Evolutionary conservation across 495 filamentous ascomycete species (phyloP), one percentile per base, ranked within the genome.

Genomic region (Aspergillus homomorphus): DNA sequence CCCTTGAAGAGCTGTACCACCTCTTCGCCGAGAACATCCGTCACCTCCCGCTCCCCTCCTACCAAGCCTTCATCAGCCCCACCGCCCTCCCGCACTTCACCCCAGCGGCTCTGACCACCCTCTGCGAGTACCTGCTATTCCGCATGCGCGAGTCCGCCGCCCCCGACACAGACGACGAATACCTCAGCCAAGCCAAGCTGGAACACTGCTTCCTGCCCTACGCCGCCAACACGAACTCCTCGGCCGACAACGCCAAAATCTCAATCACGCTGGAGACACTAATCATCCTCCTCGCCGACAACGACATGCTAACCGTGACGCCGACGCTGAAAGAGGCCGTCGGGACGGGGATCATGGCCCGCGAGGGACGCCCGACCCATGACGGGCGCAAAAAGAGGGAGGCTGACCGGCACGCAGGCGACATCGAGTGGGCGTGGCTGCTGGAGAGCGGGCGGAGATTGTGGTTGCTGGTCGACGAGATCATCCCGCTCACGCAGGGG

Each of bases 201-300:
- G 81, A 89, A 58, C 57, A 76, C 45, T 85, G 83, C 65, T 95
- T 85, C 65, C 76, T 96, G 1, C 91, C 90, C 0, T 90, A 79
- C 53, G 72, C 86, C 1, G 90, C 92, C 0, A 85, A 82, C 48
- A 84, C 79, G 0, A 70, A 80, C 5, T 82, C 77, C 7, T 70
- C 80, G 0, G 79, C 79, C 5, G 90, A 95, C 50, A 96, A 97
- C 65, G 86, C 88, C 3, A 92, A 91, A 70, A 77, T 96, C 30
- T 87, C 87, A 4, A 71, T 96, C 3, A 66, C 90, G 51, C 68
- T 96, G 0, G 93, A 98, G 70, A 78, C 78, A 0, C 68, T 95
- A 54, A 60, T 93, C 52, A 79, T 86, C 45, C 71, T 88, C 4
- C 65, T 92, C n/a, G 76, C 78, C 1, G 64, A 69, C 0, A 63